A percentile compares a stretch with the other conserved stretches of the same genome.
phyloP scores from a whole-genome alignment of 208 protist species.

The Trypanosoma boissoni region DNA sequence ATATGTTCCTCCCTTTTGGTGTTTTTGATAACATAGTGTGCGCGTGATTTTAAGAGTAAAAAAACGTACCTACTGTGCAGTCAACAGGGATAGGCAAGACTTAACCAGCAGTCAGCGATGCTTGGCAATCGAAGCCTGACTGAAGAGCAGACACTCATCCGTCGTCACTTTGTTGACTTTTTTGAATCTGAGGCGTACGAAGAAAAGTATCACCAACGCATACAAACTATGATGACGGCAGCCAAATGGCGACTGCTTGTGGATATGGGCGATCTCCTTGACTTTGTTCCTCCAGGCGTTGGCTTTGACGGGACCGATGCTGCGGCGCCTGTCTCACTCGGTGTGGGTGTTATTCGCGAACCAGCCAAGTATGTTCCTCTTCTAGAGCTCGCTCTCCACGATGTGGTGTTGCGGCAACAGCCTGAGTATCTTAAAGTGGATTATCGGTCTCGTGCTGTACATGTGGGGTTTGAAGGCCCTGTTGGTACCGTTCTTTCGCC shows the following conservation, averaged over 20 bases:
- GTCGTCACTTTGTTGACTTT: constrained; percentile 88
- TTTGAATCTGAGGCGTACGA: constrained; percentile 85
- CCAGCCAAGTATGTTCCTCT: constrained; percentile 87
- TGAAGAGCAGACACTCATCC: constrained; percentile 87
- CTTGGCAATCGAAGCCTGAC: constrained; percentile 73
- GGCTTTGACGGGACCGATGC: constrained; percentile 17
- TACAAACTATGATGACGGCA: constrained; percentile 84
- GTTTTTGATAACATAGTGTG: too few species aligned
- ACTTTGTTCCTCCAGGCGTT: constrained; percentile 50
- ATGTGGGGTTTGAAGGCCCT: constrained; percentile 94
- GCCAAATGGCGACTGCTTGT: constrained; percentile 83
- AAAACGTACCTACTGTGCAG: background rate
- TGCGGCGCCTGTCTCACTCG: constrained; percentile 36
- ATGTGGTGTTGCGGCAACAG: constrained; percentile 78
- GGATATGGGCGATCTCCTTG: constrained; percentile 91
- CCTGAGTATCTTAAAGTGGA: constrained; percentile 86
- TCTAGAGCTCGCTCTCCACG: constrained; percentile 91
- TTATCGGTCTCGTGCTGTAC: constrained; percentile 61
- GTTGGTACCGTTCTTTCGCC: constrained; percentile 95
- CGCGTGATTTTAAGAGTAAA: too few species aligned
- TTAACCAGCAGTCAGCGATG: constrained; percentile 31
- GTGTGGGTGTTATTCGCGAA: constrained; percentile 64
- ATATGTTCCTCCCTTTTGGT: too few species aligned
- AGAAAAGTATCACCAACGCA: constrained; percentile 74
- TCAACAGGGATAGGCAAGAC: background rate